Percentiles rank a stretch among this genome's conserved stretches.
These are phyloP conservation scores for Aspergillus heteromorphus DNA, from an alignment of 495 filamentous ascomycete genomes.

Conservation along the genomic window DNA sequence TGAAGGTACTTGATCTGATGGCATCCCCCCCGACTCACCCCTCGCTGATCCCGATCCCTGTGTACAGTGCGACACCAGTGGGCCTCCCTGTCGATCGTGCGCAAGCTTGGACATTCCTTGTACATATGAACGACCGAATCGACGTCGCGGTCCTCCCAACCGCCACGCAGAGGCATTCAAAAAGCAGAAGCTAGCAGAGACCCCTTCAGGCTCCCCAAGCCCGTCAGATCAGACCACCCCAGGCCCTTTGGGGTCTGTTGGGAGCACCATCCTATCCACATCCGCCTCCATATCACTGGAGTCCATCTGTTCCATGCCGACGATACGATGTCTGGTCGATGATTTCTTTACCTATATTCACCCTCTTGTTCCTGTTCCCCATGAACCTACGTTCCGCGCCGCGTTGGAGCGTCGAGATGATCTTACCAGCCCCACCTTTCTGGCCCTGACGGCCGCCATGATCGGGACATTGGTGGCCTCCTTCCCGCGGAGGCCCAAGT, in stretches of 20 bases:
- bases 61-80: conserved; percentile 69
- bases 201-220: conserved; percentile 21
- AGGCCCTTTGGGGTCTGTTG: conserved; percentile 18
- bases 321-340: conserved; percentile 65
- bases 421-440: conserved; percentile 58
- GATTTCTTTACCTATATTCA: conserved; percentile 91
- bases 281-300: conserved; percentile 51
- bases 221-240: conserved; percentile 22
- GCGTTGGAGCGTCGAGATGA: conserved; percentile 69
- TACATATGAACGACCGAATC: conserved; percentile 72
- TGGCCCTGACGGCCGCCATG: conserved; percentile 79
- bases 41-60: conserved; percentile 1
- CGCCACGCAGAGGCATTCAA: conserved; percentile 80
- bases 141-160: conserved; percentile 80
- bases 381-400: conserved; percentile 76
- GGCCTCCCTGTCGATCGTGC: conserved; percentile 77
- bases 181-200: conserved; percentile 50
- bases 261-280: conserved; percentile 19
- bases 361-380: conserved; percentile 78
- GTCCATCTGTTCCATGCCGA: conserved; percentile 64
- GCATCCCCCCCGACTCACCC: background rate
- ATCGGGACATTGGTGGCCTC: conserved; percentile 70
- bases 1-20: conserved; percentile 54
- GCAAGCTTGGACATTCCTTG: conserved; percentile 74
- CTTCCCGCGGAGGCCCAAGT: conserved; percentile 70